Percentiles rank a stretch among this genome's conserved stretches.
Evolutionary conservation across 2,329 filamentous ascomycete genomes (phyloP).

Genomic region (Chaetomiaceae sp.): DNA sequence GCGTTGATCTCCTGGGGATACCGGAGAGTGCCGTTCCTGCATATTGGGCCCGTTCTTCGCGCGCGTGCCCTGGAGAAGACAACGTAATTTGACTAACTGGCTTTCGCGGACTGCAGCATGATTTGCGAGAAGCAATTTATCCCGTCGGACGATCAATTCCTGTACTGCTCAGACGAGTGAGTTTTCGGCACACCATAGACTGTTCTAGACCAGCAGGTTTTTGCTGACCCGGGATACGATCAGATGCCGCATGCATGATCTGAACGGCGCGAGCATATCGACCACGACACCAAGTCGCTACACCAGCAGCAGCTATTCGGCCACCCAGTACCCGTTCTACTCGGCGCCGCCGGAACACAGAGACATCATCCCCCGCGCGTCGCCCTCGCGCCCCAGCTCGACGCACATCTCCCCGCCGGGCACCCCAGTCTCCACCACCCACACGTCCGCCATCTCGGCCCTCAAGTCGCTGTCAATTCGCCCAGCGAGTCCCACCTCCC

Average conservation of each 20-base stretch:
- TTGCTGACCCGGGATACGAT: slow-evolving; percentile 17
- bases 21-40: slow-evolving; percentile 29
- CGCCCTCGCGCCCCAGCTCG: slow-evolving; percentile 54
- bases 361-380: slow-evolving; percentile 59
- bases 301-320: slow-evolving; percentile 28
- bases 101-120: slow-evolving; percentile 43
- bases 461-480: slow-evolving; percentile 49
- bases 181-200: too few relatives aligned
- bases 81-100: slow-evolving; percentile 25
- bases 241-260: slow-evolving; percentile 51
- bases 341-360: slow-evolving; percentile 45
- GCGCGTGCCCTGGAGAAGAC: slow-evolving; percentile 9
- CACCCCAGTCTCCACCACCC: slow-evolving; percentile 42
- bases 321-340: slow-evolving; percentile 40
- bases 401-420: slow-evolving; percentile 49
- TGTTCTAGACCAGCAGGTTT: too few relatives aligned
- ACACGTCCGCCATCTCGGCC: slow-evolving; percentile 49
- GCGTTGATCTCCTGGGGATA: not conserved
- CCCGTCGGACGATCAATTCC: slow-evolving; percentile 48
- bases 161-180: slow-evolving; percentile 60
- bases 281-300: slow-evolving; percentile 26
- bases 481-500: slow-evolving; percentile 51
- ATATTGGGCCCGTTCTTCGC: slow-evolving; percentile 17
- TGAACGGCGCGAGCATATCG: slow-evolving; percentile 33
- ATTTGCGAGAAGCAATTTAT: slow-evolving; percentile 62